Base-by-base conservation (phyloP, 139 green algal species). In the Chlamydomonas incerta region DNA sequence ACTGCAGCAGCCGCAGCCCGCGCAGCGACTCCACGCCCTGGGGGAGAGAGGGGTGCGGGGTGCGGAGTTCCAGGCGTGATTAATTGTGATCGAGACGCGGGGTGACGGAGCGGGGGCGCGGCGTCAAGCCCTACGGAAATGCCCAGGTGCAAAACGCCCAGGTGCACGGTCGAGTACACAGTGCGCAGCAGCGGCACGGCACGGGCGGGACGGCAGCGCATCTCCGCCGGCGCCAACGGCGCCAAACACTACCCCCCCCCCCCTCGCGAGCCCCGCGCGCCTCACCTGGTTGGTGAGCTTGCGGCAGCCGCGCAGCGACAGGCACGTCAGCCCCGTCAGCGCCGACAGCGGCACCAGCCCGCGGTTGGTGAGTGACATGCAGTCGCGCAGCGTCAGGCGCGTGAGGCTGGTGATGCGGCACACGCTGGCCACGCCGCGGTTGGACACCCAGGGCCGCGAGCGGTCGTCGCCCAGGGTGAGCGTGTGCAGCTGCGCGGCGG, bases 381-480 rank as follows among this genome's bases (percentile, higher is more conserved):
- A 92, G 81, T 92, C 85, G n/a, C 88, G 88, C 67, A 92, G 80
- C 72, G 82, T 90, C 29, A 92, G 84, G 67, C 76, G 70, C 17
- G 84, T 88, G 28, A 92, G 84, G 34, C 50, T 75, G 63, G 60
- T 80, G 35, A 92, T 85, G 68, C 83, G 74, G 52, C 74, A 85
- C 15, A 90, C 87, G 28, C 67, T 73, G 31, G 69, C 52, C 60
- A 92, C 34, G 35, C 88, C 88, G 58, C 71, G 47, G 74, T 92
- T 92, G 73, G 70, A 87, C 50, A 92, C 89, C 89, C 89, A 92
- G 18, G 81, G 89, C 66, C 76, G 80, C 33, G 68, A 66, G 37
- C 81, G 65, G 75, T 92, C 85, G 47, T 92, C 89, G 9, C 89
- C 89, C 14, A 92, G 58, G 31, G 86, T 92, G 17, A 92, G 89